Conservation (phyloP, 768 basidiomycete species). For the Amanita brunnescens region DNA sequence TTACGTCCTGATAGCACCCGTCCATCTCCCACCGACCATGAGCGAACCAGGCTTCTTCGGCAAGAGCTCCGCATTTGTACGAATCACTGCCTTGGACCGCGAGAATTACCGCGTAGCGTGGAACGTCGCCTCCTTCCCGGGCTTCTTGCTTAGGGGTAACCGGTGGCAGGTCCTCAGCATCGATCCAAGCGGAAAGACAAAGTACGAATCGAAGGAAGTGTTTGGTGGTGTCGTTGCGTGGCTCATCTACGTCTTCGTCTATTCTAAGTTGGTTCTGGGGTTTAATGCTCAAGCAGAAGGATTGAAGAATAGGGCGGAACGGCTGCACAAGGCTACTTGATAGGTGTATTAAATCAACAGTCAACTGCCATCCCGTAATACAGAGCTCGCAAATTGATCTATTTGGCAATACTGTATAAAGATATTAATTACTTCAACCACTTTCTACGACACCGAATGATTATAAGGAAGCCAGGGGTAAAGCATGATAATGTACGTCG, state of each 20-base stretch:
- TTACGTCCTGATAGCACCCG: conserved; percentile 21
- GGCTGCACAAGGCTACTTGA: conserved; percentile 7
- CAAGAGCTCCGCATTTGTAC: conserved; percentile 20
- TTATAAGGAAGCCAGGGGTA: too few relatives aligned
- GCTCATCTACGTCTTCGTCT: conserved; percentile 17
- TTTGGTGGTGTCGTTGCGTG: conserved; percentile 17
- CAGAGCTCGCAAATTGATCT: too few relatives aligned
- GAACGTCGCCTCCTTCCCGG: conserved; percentile 18
- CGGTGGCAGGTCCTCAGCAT: conserved; percentile 21
- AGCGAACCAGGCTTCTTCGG: conserved; percentile 15
- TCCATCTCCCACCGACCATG: conserved; percentile 22
- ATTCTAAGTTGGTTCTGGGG: conserved; percentile 15
- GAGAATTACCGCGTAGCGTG: conserved; percentile 19
- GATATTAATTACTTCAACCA: too few relatives aligned
- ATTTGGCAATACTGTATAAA: too few relatives aligned
- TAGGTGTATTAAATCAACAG: too few relatives aligned
- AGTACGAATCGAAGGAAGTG: conserved; percentile 24
- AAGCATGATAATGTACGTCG: too few relatives aligned
- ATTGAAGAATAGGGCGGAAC: conserved; percentile 15
- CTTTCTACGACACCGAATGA: background rate
- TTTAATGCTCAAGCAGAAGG: conserved; percentile 18
- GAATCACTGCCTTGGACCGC: conserved; percentile 22
- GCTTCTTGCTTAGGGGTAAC: conserved; percentile 18
- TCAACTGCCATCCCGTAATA: too few relatives aligned
- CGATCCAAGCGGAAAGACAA: conserved; percentile 15